Evolutionary conservation across 1,139 yeast genomes (phyloP), one percentile per base, ranked within the genome.

Genomic region (Saccharomycopsis hybrid): DNA sequence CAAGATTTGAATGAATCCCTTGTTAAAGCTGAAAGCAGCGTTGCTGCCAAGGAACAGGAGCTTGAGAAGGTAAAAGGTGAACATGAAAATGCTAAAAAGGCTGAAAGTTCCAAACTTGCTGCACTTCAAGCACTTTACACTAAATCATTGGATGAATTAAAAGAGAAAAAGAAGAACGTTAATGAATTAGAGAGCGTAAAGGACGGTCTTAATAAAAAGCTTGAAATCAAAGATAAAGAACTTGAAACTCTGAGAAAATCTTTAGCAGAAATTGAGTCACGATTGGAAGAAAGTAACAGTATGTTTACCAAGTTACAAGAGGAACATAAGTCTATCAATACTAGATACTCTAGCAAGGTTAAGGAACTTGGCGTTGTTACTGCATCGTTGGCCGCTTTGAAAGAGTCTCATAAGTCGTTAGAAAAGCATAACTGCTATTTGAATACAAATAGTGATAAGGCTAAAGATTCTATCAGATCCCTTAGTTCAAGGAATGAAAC

Each of bases 321-420:
- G 7, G 48, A 4, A 5, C 44, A 41, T 25, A 25, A 41, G 11
- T n/a, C 31, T n/a, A 18, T 45, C 5, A 39, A 8, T 28, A 29
- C 27, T 7, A 43, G 46, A 8, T 45, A 39, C 13, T 8, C 27
- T 27, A 9, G 25, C 2, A 31, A 41, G 9, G 13, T 27, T 8
- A 29, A 48, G 9, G 27, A 48, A 8, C 38, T 46, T 24, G 29
- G 35, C 11, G 39, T n/a, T 24, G 32, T 43, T 8, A 46, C 47
- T 35, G 51, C 47, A 11, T 30, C 47, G 3, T 41, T 49, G 33
- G 24, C 35, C 9, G 47, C 52, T 35, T 38, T 49, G 35, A 51
- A 49, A 37, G 47, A 13, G 7, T 41, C 52, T 24, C 50, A 48
- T 41, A 13, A 48, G 27, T 28, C 25, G 18, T 42, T 47, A 31